Evolutionary conservation across 768 basidiomycete species (phyloP), one percentile per base, ranked within the genome.

Genomic region (Hysterangium stoloniferum): DNA sequence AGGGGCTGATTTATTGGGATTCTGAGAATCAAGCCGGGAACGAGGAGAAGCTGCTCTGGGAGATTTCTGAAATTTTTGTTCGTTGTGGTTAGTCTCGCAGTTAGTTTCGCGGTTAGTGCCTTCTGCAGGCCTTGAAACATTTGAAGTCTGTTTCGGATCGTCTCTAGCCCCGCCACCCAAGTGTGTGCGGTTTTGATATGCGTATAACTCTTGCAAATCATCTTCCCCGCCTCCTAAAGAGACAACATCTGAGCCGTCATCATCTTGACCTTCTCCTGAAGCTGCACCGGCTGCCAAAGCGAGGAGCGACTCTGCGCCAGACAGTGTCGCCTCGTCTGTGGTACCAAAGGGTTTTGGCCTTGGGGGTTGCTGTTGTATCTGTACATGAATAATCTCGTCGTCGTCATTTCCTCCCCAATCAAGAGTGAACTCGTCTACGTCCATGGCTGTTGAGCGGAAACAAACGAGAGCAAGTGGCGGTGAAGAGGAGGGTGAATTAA

Each of bases 141-240:
- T 28, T 29, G 49, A 17, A n/a, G 31, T 17, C 24, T 31, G 38
- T 20, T 41, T 51, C 25, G 38, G n/a, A 17, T 51, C 49, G 40
- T 40, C 38, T 33, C 27, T 24, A 19, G 49, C 19, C 20, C 31
- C 24, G 38, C 49, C 49, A 51, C 49, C 49, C n/a, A 51, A 37
- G 27, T 71, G 64, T 53, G 63, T 58, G 41, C 62, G 58, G 54
- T 69, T 58, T 56, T 72, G 65, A 59, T 68, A 71, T 58, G 76
- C 72, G 51, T 69, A 66, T 60, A 75, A 76, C 40, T 77, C 76
- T 53, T 73, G 68, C 54, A 83, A 79, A 43, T 84, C 82, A 47
- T 86, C 81, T 58, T 84, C 82, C 55, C 68, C 68, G 57, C 78
- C 78, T 46, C 84, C 84, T 25, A 86, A 72, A 42, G 84, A 86